These are phyloP conservation scores for Syzygium malaccense DNA, from an alignment of 441 rosid species.

Conservation along the genomic window DNA sequence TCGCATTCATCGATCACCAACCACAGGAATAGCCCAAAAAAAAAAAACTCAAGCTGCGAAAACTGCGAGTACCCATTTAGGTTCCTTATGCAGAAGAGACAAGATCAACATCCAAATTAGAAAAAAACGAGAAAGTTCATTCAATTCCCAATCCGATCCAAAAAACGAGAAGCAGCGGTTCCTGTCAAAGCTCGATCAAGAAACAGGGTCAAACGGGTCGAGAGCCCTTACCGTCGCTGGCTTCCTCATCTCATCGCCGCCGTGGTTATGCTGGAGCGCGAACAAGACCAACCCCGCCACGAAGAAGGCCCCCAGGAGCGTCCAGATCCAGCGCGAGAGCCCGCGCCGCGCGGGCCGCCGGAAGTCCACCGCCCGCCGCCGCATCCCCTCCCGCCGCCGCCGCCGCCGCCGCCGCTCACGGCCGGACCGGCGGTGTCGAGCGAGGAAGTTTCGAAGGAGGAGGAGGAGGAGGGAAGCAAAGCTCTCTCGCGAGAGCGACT, in stretches of 20 bases:
- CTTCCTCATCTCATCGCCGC: conserved; percentile 54
- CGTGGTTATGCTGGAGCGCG: conserved; percentile 69
- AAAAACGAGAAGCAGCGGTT: background rate
- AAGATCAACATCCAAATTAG: background rate
- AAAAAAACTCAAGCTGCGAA: background rate
- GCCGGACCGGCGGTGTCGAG: background rate
- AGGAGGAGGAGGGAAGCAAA: background rate
- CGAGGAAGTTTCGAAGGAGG: background rate
- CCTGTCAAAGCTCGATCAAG: background rate
- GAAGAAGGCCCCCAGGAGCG: conserved; percentile 55
- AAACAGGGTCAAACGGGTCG: background rate
- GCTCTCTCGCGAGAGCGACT: background rate
- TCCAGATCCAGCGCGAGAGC: conserved; percentile 78
- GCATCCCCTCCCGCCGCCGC: conserved; percentile 36
- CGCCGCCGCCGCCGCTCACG: background rate
- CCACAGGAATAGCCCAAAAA: background rate
- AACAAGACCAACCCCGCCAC: conserved; percentile 72
- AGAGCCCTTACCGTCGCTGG: conserved; percentile 29
- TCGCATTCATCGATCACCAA: background rate
- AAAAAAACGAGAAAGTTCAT: background rate
- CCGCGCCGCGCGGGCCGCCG: conserved; percentile 94
- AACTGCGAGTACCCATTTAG: background rate
- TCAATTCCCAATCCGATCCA: background rate
- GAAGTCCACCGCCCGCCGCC: conserved; percentile 86
- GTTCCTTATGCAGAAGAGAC: background rate